These are phyloP conservation scores for Leptographium procerum DNA, from an alignment of 2,329 filamentous ascomycete genomes.

Conservation along the genomic window DNA sequence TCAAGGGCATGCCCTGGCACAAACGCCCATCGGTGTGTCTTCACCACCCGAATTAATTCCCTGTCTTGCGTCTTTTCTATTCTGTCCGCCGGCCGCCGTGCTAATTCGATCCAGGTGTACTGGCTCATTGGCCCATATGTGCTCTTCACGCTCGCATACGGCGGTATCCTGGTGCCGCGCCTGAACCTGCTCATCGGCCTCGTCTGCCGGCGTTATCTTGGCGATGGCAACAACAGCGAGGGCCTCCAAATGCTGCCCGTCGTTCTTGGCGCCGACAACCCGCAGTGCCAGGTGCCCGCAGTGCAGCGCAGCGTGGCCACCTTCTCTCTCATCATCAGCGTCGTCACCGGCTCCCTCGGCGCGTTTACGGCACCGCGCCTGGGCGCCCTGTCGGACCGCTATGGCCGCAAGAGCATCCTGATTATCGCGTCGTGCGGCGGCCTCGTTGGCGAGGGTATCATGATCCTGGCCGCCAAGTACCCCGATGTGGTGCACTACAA, in stretches of 20 bases:
- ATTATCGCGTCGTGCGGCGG: conserved; percentile 64
- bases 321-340: conserved; percentile 65
- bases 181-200: conserved; percentile 77
- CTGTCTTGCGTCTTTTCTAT: no score
- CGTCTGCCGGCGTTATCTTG: conserved; percentile 73
- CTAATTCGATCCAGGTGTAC: conserved; percentile 46
- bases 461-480: conserved; percentile 65
- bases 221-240: conserved; percentile 48
- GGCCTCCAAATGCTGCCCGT: conserved; percentile 51
- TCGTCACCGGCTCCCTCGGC: conserved; percentile 66
- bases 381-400: conserved; percentile 75
- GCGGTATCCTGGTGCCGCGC: conserved; percentile 74
- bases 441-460: conserved; percentile 62
- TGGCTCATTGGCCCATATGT: conserved; percentile 77
- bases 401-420: conserved; percentile 67
- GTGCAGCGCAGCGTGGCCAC: conserved; percentile 67
- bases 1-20: conserved; percentile 50
- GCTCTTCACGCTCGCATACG: conserved; percentile 75
- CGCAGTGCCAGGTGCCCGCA: conserved; percentile 62
- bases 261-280: conserved; percentile 56
- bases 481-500: conserved; percentile 64
- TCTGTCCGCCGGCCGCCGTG: no score
- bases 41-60: not conserved
- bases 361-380: conserved; percentile 74
- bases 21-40: conserved; percentile 48